Evolutionary conservation across 305 asterid genomes (phyloP).

Genomic region (Fraxinus sp.): DNA sequence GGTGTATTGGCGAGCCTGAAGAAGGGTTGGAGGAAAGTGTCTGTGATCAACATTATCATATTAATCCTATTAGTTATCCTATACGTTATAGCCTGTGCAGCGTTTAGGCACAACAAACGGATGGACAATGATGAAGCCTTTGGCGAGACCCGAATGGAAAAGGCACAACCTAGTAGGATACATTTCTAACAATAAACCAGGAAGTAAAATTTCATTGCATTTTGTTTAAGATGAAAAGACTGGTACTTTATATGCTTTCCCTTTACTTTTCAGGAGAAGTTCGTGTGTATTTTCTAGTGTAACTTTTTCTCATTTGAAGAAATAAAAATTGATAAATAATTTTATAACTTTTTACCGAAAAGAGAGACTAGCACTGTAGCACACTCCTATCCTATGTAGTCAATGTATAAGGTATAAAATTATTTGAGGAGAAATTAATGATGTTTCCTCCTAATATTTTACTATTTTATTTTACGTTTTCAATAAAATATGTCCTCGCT

Average conservation of each 20-base stretch:
- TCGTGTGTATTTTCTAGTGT: not conserved
- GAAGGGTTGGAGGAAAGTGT: constrained; percentile 90
- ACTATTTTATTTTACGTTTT: no score
- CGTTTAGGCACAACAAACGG: constrained; percentile 76
- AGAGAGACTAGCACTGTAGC: not conserved
- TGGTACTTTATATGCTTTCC: not conserved
- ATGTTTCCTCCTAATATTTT: no score
- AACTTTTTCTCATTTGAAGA: not conserved
- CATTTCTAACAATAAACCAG: constrained; percentile 41
- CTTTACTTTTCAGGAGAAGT: not conserved
- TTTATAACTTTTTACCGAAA: not conserved
- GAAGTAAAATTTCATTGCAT: not conserved
- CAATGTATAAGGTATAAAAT: no score
- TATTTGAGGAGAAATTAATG: no score
- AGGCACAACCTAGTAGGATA: constrained; percentile 74
- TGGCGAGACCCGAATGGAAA: constrained; percentile 85
- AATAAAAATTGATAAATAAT: no score
- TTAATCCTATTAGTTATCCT: constrained; percentile 62
- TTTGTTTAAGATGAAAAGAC: not conserved
- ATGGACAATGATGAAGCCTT: constrained; percentile 72
- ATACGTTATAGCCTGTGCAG: constrained; percentile 67
- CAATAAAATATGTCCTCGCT: no score
- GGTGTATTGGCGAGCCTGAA: constrained; percentile 78
- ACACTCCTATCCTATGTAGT: no score
- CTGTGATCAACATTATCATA: constrained; percentile 67